Evolutionary conservation across 208 protist species (phyloP), one percentile per base, ranked within the genome.

Genomic region (Leishmania tarentolae): DNA sequence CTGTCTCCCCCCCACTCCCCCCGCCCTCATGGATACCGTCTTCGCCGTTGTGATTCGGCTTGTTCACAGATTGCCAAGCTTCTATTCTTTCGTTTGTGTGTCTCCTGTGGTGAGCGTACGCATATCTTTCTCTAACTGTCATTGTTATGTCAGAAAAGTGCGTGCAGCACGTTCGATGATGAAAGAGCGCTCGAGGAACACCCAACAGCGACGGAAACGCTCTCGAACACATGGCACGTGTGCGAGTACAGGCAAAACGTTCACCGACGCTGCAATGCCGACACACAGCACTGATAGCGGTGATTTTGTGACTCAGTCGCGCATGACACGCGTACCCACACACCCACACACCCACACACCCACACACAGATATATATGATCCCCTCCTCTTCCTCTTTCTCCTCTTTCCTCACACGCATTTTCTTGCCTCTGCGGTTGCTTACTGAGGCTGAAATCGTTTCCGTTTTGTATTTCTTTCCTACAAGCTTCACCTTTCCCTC

Each of bases 61-160:
- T 73, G 9, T 21, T 73, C 69, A 73, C 69, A 73, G 69, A 73
- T 52, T 19, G 69, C 69, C 40, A 15, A 37, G 28, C 69, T 53
- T 53, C 31, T 59, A 0, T 46, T 53, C 72, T n/a, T 75, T 17
- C 3, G 50, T n/a, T 31, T 61, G 72, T 44, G 17, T n/a, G 31
- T 35, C 28, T 56, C 31, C 57, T 61, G 31, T 63, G 2, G 7
- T 6, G 72, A 61, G 31, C 40, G 24, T 76, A 50, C 44, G 72
- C 4, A 35, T 61, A 19, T 61, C 31, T 42, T 24, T 76, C 46
- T 76, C 50, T 59, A 21, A 6, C 50, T 3, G 15, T 35, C 31
- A 61, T 24, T 46, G 19, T 47, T 21, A 17, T 19, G 6, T 72
- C 21, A 47, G 5, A 21, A 68, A 68, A 40, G 31, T 40, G 61